A percentile compares a stretch with the other conserved stretches of the same genome.
These are phyloP conservation scores for Cymbopogon flexuosus DNA, from an alignment of 202 grass and related monocot genomes.

Conservation along the genomic window DNA sequence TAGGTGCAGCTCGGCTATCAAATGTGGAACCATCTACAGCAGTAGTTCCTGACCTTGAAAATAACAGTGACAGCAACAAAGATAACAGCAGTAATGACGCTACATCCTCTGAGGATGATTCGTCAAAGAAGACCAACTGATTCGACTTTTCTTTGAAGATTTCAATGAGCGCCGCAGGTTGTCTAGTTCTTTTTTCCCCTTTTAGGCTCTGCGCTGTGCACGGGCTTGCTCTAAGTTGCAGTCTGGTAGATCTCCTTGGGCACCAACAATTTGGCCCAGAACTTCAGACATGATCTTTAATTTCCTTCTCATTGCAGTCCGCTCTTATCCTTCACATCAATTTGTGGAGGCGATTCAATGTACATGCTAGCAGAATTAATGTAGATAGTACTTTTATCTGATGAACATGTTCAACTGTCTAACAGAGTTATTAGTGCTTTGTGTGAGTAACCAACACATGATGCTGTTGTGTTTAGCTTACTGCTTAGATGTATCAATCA, in stretches of 20 bases:
- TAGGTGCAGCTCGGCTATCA: conserved; percentile 69
- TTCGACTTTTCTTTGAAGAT: not conserved
- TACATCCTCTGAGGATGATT: conserved; percentile 38
- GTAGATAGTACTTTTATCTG: not conserved
- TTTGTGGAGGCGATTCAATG: not conserved
- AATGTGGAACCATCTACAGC: conserved; percentile 78
- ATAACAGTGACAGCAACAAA: conserved; percentile 13
- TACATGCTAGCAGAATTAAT: not conserved
- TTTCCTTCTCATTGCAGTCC: not conserved
- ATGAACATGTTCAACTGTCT: not conserved
- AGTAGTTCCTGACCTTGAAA: conserved; percentile 48
- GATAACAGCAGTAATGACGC: conserved; percentile 10
- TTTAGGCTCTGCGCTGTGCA: not conserved
- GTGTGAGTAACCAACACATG: not conserved
- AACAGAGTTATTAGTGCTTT: not conserved
- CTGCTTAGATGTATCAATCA: not conserved
- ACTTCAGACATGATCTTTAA: not conserved
- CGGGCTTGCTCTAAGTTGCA: conserved; percentile 7
- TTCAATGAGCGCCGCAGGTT: not conserved
- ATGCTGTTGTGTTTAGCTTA: not conserved
- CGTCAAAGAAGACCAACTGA: conserved; percentile 54
- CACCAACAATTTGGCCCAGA: not conserved
- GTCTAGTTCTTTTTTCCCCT: not conserved
- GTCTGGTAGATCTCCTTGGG: not conserved
- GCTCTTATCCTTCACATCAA: not conserved